Conservation (phyloP, 1,284 basidiomycete species). For the Austroboletus niveus region DNA sequence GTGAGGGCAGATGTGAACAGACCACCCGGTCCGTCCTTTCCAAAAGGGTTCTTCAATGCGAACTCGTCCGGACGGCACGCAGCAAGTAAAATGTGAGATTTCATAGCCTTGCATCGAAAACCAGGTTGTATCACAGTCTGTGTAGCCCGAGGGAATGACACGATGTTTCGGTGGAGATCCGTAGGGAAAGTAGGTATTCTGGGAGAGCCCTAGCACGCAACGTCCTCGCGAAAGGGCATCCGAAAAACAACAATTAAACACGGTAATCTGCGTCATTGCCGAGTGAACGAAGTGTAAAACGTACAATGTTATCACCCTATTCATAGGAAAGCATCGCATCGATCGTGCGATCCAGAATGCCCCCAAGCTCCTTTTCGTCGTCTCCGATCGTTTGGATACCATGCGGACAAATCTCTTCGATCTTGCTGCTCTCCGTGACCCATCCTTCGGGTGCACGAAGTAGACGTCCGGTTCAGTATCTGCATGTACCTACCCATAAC, state of each 20-base stretch:
- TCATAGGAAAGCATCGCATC: slow-evolving; percentile 46
- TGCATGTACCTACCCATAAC: too few species aligned
- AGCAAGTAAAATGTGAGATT: slow-evolving; percentile 22
- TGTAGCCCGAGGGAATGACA: slow-evolving; percentile 8
- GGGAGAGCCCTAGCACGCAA: slow-evolving; percentile 13
- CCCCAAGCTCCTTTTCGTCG: slow-evolving; percentile 37
- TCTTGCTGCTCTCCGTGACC: slow-evolving; percentile 42
- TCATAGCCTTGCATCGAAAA: slow-evolving; percentile 18
- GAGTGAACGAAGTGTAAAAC: background rate
- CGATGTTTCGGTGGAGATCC: slow-evolving; percentile 16
- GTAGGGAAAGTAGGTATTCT: slow-evolving; percentile 4
- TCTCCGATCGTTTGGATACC: slow-evolving; percentile 45
- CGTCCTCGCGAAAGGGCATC: slow-evolving; percentile 18
- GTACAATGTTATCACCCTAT: slow-evolving; percentile 60
- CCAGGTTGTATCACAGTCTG: slow-evolving; percentile 8
- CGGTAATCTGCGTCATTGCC: slow-evolving; percentile 2
- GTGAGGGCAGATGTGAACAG: slow-evolving; percentile 24
- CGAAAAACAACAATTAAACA: slow-evolving; percentile 24
- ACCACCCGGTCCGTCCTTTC: slow-evolving; percentile 11
- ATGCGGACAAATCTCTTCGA: slow-evolving; percentile 56
- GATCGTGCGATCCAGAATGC: slow-evolving; percentile 48
- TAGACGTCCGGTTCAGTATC: slow-evolving; percentile 38
- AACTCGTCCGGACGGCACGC: slow-evolving; percentile 18
- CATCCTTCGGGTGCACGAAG: slow-evolving; percentile 50
- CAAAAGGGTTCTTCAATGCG: slow-evolving; percentile 13